Base-by-base conservation (phyloP, 805 yeast genomes). In the Saccharomycopsis capsularis region DNA sequence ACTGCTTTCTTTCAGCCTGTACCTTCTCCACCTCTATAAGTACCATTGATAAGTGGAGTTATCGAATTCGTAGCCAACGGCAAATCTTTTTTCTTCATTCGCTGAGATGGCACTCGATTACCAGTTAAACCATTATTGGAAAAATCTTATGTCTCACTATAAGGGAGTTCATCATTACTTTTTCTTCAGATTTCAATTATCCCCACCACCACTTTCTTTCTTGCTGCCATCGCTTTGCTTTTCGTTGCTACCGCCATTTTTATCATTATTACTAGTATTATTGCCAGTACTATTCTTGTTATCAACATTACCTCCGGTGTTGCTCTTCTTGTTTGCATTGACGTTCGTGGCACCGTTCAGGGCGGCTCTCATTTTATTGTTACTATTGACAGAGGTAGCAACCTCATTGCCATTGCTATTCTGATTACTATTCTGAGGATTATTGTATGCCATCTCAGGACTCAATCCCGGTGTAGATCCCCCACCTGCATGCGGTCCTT, bases 251-350 rank as follows among this genome's bases (percentile, higher is more conserved):
- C 34, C 23, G 11, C 15, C 23, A 27, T 18, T 43, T 13, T 25
- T 44, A 23, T 37, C 16, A 30, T 36, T 35, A 18, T 44, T 35
- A n/a, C 18, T 43, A 18, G 21, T 34, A 3, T 34, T 43, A 15
- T 6, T 4, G 25, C 34, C 23, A 23, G 25, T 47, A 37, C 35
- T 38, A 22, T 11, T 36, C 11, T 23, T 42, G 34, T 42, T 34
- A 23, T 32, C 34, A 15, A 9, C 25, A n/a, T 11, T 30, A 16
- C 45, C 30, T 6, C 35, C 22, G 43, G 49, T 46, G 25, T 42
- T 41, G 37, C 24, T 37, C 34, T 35, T 46, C 30, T 21, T 46
- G 36, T 27, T 47, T 18, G 22, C 39, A 30, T 44, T 44, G 11
- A 15, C 29, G 30, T 11, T 22, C 2, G 35, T 30, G 19, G 19